A percentile compares a stretch with the other conserved stretches of the same genome.
Conservation (phyloP, 345 rosid genomes). For the Bruguiera parviflora region DNA sequence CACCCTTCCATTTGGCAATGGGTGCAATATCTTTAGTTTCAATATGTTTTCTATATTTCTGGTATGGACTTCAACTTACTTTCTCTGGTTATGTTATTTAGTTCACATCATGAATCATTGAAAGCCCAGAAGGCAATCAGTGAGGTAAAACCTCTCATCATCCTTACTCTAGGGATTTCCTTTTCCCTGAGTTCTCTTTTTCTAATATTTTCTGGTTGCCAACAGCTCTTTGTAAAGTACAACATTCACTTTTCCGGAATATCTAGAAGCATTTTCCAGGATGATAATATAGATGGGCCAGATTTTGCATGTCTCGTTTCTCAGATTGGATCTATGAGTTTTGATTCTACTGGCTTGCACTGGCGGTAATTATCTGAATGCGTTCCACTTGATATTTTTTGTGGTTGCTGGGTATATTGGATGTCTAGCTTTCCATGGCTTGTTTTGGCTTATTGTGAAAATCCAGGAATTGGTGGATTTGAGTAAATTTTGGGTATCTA, state of each 20-base stretch:
- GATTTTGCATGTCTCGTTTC: conserved; percentile 79
- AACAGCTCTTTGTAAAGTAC: conserved; percentile 97
- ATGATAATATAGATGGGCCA: conserved; percentile 54
- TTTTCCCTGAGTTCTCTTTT: conserved; percentile 11
- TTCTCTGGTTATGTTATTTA: conserved; percentile 32
- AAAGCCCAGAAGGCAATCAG: conserved; percentile 91
- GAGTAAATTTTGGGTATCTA: not conserved
- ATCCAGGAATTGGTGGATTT: not conserved
- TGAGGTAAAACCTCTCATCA: conserved; percentile 55
- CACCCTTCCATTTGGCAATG: conserved; percentile 5
- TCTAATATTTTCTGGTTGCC: conserved; percentile 17
- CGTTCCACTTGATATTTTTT: conserved; percentile 17
- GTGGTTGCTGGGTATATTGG: conserved; percentile 8
- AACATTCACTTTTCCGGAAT: conserved; percentile 90
- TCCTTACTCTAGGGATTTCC: conserved; percentile 9
- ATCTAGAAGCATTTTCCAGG: conserved; percentile 73
- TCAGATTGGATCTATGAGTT: conserved; percentile 80
- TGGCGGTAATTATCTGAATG: conserved; percentile 67
- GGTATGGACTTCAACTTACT: not conserved
- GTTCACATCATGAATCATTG: conserved; percentile 93
- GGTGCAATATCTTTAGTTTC: not conserved
- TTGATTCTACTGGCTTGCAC: conserved; percentile 83
- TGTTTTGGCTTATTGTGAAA: conserved; percentile 5
- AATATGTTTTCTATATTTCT: not conserved
- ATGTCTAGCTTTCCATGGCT: not conserved